Conservation (phyloP, 176 grass and related monocot genomes). For the Olyra latifolia region DNA sequence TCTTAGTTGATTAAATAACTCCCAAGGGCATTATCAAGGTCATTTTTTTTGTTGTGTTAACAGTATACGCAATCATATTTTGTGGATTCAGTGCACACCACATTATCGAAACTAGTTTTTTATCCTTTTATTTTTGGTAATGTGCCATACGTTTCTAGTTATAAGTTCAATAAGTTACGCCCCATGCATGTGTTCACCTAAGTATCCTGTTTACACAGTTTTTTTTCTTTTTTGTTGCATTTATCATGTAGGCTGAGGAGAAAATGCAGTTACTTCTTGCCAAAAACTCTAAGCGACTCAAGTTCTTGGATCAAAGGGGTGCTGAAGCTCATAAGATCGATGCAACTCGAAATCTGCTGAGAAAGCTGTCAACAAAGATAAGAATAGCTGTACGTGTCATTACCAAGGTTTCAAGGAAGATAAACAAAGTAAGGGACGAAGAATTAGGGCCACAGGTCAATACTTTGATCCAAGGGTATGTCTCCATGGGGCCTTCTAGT, state of each 20-base stretch:
- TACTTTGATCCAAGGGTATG: conserved; percentile 81
- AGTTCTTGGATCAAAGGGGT: conserved; percentile 63
- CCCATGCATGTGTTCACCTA: not conserved
- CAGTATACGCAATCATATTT: not conserved
- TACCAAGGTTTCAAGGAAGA: conserved; percentile 75
- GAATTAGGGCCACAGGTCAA: conserved; percentile 73
- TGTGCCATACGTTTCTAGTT: not conserved
- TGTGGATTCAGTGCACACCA: not conserved
- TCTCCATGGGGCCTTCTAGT: not conserved
- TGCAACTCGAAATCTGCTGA: conserved; percentile 52
- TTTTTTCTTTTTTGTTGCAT: not conserved
- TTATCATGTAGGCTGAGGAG: conserved; percentile 66
- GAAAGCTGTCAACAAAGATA: conserved; percentile 80
- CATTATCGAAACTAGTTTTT: conserved; percentile 13
- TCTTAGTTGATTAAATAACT: not conserved
- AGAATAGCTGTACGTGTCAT: conserved; percentile 74
- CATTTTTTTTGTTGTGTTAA: not conserved
- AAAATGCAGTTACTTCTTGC: conserved; percentile 78
- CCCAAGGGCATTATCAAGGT: not conserved
- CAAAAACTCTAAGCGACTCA: conserved; percentile 67
- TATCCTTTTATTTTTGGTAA: not conserved
- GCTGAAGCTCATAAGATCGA: conserved; percentile 74
- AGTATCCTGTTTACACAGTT: not conserved
- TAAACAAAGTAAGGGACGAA: conserved; percentile 78
- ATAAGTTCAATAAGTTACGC: not conserved